phyloP scores from a whole-genome alignment of 768 basidiomycete genomes.

The Tulasnella calospora region DNA sequence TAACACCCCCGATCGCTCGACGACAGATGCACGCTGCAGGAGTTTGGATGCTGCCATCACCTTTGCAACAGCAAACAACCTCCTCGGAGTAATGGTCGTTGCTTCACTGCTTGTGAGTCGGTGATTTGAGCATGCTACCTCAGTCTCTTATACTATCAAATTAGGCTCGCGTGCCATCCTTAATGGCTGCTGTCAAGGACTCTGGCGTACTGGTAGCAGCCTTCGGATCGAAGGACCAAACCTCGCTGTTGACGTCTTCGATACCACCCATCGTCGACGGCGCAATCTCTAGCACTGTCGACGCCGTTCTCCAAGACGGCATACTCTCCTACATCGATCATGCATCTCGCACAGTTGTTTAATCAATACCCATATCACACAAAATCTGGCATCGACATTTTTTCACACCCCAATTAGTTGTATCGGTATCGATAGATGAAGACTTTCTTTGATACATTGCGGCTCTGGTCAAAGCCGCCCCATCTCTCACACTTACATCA shows the following conservation, averaged over 20 bases:
- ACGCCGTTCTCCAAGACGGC: constrained; percentile 63
- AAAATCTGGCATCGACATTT: background rate
- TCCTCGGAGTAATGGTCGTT: constrained; percentile 87
- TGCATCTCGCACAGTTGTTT: background rate
- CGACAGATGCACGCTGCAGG: constrained; percentile 42
- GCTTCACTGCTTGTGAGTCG: constrained; percentile 72
- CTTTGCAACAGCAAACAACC: constrained; percentile 86
- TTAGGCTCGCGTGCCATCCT: constrained; percentile 54
- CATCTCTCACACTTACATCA: background rate
- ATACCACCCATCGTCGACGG: constrained; percentile 40
- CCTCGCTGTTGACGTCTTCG: constrained; percentile 38
- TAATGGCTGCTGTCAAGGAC: constrained; percentile 84
- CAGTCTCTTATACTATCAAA: background rate
- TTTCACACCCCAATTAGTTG: background rate
- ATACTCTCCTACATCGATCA: constrained; percentile 64
- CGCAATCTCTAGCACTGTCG: constrained; percentile 39
- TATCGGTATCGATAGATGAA: background rate
- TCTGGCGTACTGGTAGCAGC: constrained; percentile 83
- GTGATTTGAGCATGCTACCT: constrained; percentile 17
- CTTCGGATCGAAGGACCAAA: constrained; percentile 55
- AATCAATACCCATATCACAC: background rate
- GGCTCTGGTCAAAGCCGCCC: background rate
- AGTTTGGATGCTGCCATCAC: constrained; percentile 89
- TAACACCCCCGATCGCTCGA: constrained; percentile 29
- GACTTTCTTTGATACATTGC: background rate